Evolutionary conservation across 441 rosid genomes (phyloP), one percentile per base, ranked within the genome.

Genomic region (Brassica balearica): DNA sequence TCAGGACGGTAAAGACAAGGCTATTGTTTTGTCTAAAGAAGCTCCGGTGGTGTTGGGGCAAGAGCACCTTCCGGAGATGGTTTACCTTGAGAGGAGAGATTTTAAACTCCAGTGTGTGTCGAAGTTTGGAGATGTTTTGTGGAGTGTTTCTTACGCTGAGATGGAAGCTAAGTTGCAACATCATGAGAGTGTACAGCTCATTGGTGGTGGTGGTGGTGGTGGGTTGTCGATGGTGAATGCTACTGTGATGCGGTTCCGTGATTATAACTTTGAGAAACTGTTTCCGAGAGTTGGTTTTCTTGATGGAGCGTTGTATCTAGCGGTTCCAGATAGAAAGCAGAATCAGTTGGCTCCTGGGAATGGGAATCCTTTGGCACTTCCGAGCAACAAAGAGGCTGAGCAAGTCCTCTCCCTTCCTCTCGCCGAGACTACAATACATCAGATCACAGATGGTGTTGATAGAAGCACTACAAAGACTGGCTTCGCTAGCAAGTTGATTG

Each of bases 101-200:
- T 91, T 87, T 76, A 87, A 84, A 70, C 62, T 95, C 81, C 90
- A 88, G 53, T 89, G 88, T 81, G 78, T 87, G 81, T 87, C 92
- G 8, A 86, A 86, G 71, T 85, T 92, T 11, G 82, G 86, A 65
- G 87, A 92, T 78, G 84, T 88, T 78, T 75, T 86, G 66, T 95
- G 99, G 99, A 93, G 87, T 83, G 82, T 93, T 73, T 87, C 93
- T 20, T 83, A 87, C 79, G 87, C 99, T n/a, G 87, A 87, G 71
- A 86, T 95, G 80, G 91, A 91, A 80, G 98, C 96, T 77, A 91
- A 90, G 66, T 82, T 91, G 71, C 89, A 86, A 15, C 89, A 95
- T 81, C 85, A 76, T 41, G 89, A 80, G 43, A 64, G 70, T 6
- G 71, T 60, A 69, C 73, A 76, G 64, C 73, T 84, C 71, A 55